Base-by-base conservation (phyloP, 2,329 filamentous ascomycete genomes). In the Sporothrix brasiliensis region DNA sequence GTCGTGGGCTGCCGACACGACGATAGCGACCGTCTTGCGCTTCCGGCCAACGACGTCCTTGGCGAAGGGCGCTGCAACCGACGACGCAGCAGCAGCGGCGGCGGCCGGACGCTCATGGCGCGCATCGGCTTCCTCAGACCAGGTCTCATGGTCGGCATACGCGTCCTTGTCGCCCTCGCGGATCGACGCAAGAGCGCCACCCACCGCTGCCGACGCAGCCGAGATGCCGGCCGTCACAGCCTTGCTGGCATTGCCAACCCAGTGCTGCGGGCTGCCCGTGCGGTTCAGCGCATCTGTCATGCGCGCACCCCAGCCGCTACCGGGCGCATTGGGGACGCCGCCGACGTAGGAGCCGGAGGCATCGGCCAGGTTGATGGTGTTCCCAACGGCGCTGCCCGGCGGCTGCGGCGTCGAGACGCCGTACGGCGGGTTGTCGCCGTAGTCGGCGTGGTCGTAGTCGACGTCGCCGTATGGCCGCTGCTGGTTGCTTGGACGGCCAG, bases 121-220 rank as follows among this genome's bases (percentile, higher is more conserved):
- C 65, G 91, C 86, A 75, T 92, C 90, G 27, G 91, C 92, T 81
- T 97, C 94, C 79, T 97, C 93, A 16, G 91, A 93, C 94, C 94
- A 97, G 68, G 92, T 89, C 78, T 92, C 91, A 80, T 95, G 92
- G 79, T 97, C 94, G 73, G 89, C 89, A 78, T 91, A 95, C 67
- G 91, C 91, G 73, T 88, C 87, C 77, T 88, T 89, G 77, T 94
- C 92, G 77, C 96, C 93, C 78, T 97, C 92, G 69, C 91, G 87
- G 74, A 96, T 95, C 19, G 92, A 90, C 69, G 90, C 90, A 74
- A 97, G 83, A 34, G 93, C 93, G 73, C 91, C 93, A 54, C 93
- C 93, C 72, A 97, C 88, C 63, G 87, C 92, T 21, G 92, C 91
- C 16, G 93, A 92, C 0, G 93, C 93, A 11, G 93, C 93, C 34